These are phyloP conservation scores for Dioscorea zingiberensis DNA, from an alignment of 106 monocot species.

Conservation along the genomic window DNA sequence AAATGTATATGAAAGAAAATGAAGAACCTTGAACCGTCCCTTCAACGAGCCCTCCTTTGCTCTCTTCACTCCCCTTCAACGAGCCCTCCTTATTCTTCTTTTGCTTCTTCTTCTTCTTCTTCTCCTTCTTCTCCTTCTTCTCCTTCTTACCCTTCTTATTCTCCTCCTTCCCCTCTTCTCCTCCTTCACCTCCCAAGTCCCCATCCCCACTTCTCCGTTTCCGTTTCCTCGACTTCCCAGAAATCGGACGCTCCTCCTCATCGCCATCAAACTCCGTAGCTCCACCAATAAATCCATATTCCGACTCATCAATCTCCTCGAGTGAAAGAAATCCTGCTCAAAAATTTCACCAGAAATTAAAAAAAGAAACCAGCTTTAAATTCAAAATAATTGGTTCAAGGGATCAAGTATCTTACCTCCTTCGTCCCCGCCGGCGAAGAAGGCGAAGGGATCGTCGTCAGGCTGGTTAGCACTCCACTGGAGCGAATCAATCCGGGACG, in stretches of 20 bases:
- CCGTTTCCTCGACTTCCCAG: slow-evolving; percentile 37
- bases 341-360: slow-evolving; percentile 5
- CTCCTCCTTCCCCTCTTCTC: slow-evolving; percentile 10
- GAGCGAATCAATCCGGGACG: slow-evolving; percentile 13
- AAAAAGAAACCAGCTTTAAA: neutral
- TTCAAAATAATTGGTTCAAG: neutral
- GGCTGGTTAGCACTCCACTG: slow-evolving; percentile 33
- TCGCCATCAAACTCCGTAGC: slow-evolving; percentile 3
- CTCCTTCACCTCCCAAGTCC: slow-evolving; percentile 2
- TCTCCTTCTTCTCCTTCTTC: slow-evolving; percentile 15
- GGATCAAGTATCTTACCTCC: slow-evolving; percentile 34
- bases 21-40: slow-evolving; percentile 18
- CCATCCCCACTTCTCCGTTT: slow-evolving; percentile 21
- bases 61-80: neutral
- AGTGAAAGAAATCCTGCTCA: slow-evolving; percentile 68
- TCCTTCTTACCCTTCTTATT: slow-evolving; percentile 18
- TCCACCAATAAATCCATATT: slow-evolving; percentile 47
- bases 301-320: slow-evolving; percentile 87
- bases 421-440: slow-evolving; percentile 49
- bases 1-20: neutral
- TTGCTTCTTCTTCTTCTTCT: slow-evolving; percentile 29
- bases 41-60: slow-evolving; percentile 7
- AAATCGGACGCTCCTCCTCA: neutral
- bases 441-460: slow-evolving; percentile 40
- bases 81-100: slow-evolving; percentile 2